Percentiles rank a stretch among this genome's conserved stretches.
phyloP scores from a whole-genome alignment of 257 asterid genomes.

The Salvia rosmarinus region DNA sequence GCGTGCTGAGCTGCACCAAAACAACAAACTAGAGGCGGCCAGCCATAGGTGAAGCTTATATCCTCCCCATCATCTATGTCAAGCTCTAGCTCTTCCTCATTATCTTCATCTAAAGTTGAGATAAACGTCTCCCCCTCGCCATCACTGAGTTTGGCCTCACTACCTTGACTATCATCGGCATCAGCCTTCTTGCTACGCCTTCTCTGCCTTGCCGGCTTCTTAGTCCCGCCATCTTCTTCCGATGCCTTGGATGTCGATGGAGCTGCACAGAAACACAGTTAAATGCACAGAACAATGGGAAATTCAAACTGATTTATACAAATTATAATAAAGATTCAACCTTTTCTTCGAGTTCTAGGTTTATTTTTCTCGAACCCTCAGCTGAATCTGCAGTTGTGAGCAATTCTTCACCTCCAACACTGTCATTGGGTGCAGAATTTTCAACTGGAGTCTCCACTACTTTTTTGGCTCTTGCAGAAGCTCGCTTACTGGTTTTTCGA shows the following conservation, averaged over 20 bases:
- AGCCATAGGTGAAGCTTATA: slow-evolving; percentile 80
- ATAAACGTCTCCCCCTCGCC: slow-evolving; percentile 47
- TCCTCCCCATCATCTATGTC: slow-evolving; percentile 77
- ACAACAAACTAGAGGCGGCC: slow-evolving; percentile 99
- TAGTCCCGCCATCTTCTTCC: slow-evolving; percentile 53
- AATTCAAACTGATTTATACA: not conserved
- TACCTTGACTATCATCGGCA: slow-evolving; percentile 44
- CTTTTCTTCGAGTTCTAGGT: slow-evolving; percentile 62
- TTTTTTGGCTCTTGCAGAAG: slow-evolving; percentile 58
- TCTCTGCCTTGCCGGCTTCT: slow-evolving; percentile 60
- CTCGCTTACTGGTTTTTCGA: slow-evolving; percentile 51
- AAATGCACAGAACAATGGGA: slow-evolving; percentile 13
- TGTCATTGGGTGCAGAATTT: slow-evolving; percentile 38
- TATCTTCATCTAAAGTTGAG: slow-evolving; percentile 45
- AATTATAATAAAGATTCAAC: slow-evolving; percentile 40
- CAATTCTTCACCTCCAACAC: slow-evolving; percentile 48
- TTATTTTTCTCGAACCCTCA: slow-evolving; percentile 50
- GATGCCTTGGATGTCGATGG: slow-evolving; percentile 40
- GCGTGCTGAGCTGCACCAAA: slow-evolving; percentile 88
- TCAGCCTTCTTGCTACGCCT: slow-evolving; percentile 61
- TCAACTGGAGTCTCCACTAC: slow-evolving; percentile 42
- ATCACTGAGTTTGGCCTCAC: slow-evolving; percentile 53
- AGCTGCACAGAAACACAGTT: slow-evolving; percentile 51
- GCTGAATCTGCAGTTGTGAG: slow-evolving; percentile 39
- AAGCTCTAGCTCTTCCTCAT: slow-evolving; percentile 57